phyloP scores from a whole-genome alignment of 164 flowering plant genomes.

The Pachysandra terminalis region DNA sequence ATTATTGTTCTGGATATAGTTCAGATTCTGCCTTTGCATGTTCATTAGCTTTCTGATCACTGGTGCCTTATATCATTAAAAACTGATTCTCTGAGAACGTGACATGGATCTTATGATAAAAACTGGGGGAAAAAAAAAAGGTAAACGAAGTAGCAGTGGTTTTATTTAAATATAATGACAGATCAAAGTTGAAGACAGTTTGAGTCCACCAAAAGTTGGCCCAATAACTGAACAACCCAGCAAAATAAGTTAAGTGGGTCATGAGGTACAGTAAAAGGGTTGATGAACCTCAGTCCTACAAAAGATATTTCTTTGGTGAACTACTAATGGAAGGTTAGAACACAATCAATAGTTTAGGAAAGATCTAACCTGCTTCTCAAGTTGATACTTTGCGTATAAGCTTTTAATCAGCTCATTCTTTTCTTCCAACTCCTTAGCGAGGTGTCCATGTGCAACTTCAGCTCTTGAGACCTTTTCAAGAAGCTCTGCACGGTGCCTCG shows the following conservation, averaged over 20 bases:
- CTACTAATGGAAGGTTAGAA: not conserved
- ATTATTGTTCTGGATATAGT: too few species aligned
- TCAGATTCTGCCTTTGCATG: too few species aligned
- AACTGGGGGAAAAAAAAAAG: too few species aligned
- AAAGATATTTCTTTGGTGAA: too few species aligned
- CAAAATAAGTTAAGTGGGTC: too few species aligned
- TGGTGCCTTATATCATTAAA: too few species aligned
- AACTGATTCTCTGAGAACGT: too few species aligned
- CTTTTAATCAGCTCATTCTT: conserved; percentile 77
- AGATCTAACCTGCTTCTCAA: conserved; percentile 80
- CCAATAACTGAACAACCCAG: not conserved
- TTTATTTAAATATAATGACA: too few species aligned
- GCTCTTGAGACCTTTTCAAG: conserved; percentile 59
- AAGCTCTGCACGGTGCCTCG: conserved; percentile 71
- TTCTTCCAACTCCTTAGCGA: conserved; percentile 79
- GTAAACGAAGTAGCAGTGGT: too few species aligned
- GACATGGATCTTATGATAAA: too few species aligned
- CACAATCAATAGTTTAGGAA: not conserved
- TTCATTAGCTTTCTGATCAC: too few species aligned
- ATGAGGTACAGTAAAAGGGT: not conserved
- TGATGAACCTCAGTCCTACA: not conserved
- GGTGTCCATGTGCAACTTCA: conserved; percentile 64
- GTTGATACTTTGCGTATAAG: conserved; percentile 76
- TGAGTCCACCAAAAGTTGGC: not conserved
- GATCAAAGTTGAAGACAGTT: too few species aligned